Evolutionary conservation across 148 eudicot genomes (phyloP).

Genomic region (Nyssa sinensis): DNA sequence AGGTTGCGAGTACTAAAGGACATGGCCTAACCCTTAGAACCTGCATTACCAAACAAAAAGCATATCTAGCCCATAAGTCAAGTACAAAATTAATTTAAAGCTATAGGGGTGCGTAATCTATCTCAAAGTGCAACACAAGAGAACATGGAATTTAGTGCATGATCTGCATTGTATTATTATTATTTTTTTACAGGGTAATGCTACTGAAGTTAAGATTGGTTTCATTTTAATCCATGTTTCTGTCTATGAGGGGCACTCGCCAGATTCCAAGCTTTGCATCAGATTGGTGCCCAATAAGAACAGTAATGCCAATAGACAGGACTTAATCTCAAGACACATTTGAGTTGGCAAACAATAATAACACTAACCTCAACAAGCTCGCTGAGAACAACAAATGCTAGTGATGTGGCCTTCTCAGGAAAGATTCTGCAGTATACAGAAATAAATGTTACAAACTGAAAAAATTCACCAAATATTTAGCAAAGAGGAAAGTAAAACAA

Average conservation of each 20-base stretch:
- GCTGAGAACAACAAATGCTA: constrained; percentile 54
- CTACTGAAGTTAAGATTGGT: neutral
- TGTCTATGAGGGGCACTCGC: neutral
- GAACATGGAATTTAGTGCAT: constrained; percentile 1
- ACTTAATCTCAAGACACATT: neutral
- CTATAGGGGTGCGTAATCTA: neutral
- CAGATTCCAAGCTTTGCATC: neutral
- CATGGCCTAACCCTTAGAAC: constrained; percentile 51
- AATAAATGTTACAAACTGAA: neutral
- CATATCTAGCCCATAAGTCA: constrained; percentile 3
- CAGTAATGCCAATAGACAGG: neutral
- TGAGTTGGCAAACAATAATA: neutral
- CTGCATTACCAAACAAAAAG: constrained; percentile 27
- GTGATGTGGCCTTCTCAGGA: constrained; percentile 61
- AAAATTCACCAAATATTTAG: neutral
- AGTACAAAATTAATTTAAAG: neutral
- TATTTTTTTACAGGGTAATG: neutral
- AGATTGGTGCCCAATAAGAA: neutral
- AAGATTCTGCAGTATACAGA: constrained; percentile 51
- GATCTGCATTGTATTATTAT: neutral
- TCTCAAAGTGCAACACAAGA: neutral
- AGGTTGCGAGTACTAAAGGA: constrained; percentile 53
- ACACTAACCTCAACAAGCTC: constrained; percentile 62
- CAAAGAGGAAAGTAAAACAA: neutral
- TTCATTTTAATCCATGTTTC: neutral